These are phyloP conservation scores for Scedosporium apiospermum DNA, from an alignment of 2,329 filamentous ascomycete genomes.

Conservation along the genomic window DNA sequence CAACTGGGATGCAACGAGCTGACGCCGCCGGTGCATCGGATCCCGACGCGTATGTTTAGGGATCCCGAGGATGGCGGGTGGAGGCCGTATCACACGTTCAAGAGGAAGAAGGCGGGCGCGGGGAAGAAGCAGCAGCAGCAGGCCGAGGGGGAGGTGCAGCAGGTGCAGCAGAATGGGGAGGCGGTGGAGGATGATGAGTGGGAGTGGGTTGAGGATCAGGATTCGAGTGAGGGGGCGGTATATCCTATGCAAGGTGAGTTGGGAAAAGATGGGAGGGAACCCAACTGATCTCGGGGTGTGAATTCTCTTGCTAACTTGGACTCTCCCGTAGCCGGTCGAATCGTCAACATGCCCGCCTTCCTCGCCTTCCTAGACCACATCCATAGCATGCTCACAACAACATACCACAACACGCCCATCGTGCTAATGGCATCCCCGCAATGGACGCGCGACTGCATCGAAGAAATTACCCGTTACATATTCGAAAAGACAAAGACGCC, in stretches of 20 bases:
- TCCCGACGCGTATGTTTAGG: slow-evolving; percentile 91
- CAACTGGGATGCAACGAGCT: slow-evolving; percentile 87
- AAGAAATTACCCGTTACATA: slow-evolving; percentile 83
- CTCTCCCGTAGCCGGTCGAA: slow-evolving; percentile 53
- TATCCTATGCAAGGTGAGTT: slow-evolving; percentile 64
- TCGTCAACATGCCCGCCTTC: slow-evolving; percentile 87
- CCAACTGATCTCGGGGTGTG: neutral
- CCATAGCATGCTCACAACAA: slow-evolving; percentile 78
- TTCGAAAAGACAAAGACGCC: slow-evolving; percentile 97
- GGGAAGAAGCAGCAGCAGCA: slow-evolving; percentile 9
- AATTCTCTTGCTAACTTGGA: neutral
- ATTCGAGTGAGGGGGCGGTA: slow-evolving; percentile 79
- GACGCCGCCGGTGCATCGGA: slow-evolving; percentile 76
- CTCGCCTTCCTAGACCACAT: slow-evolving; percentile 89
- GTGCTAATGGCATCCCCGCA: slow-evolving; percentile 81
- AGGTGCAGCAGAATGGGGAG: neutral
- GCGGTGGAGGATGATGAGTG: slow-evolving; percentile 43
- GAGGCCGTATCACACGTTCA: slow-evolving; percentile 68
- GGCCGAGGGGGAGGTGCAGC: slow-evolving; percentile 25
- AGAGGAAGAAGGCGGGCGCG: slow-evolving; percentile 39
- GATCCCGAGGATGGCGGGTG: slow-evolving; percentile 70
- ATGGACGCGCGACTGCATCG: slow-evolving; percentile 82
- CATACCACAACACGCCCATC: slow-evolving; percentile 93
- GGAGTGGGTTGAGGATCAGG: slow-evolving; percentile 79
- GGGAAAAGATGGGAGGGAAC: neutral